Conservation (phyloP, 495 filamentous ascomycete genomes). For the Hamigera avellanea region DNA sequence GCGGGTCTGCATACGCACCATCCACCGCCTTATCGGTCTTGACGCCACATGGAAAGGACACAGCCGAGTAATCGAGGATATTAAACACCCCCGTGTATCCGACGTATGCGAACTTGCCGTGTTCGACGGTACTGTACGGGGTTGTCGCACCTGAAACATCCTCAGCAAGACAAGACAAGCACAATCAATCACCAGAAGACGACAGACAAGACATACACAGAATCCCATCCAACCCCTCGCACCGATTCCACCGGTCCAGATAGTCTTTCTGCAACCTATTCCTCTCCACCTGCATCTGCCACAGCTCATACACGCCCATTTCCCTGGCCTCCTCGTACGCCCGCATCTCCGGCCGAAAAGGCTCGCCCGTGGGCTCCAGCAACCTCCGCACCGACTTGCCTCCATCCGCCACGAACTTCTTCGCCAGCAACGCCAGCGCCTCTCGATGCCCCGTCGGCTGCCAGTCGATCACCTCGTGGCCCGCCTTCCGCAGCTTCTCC, state of each 20-base stretch:
- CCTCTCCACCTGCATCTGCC: slow-evolving; percentile 25
- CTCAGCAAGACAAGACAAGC: not conserved
- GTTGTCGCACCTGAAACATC: slow-evolving; percentile 3
- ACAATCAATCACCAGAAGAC: not conserved
- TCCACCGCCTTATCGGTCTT: slow-evolving; percentile 1
- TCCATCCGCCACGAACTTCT: slow-evolving; percentile 38
- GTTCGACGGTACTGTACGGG: slow-evolving; percentile 8
- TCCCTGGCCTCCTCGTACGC: slow-evolving; percentile 19
- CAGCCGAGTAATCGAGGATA: slow-evolving; percentile 10
- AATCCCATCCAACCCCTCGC: slow-evolving; percentile 3
- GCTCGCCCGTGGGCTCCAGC: slow-evolving; percentile 31
- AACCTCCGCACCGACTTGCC: slow-evolving; percentile 29
- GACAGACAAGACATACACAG: slow-evolving; percentile 3
- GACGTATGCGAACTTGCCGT: slow-evolving; percentile 8
- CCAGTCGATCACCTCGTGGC: slow-evolving; percentile 9
- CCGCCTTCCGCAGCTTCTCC: slow-evolving; percentile 25
- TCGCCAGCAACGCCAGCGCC: slow-evolving; percentile 26
- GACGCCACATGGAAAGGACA: slow-evolving; percentile 8
- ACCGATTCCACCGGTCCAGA: slow-evolving; percentile 30
- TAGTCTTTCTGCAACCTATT: slow-evolving; percentile 30
- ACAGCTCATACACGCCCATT: slow-evolving; percentile 18
- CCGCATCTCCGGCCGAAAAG: slow-evolving; percentile 35
- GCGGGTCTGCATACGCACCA: not conserved
- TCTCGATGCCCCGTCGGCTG: slow-evolving; percentile 16
- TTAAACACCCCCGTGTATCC: slow-evolving; percentile 11